Evolutionary conservation across 495 filamentous ascomycete genomes (phyloP).

Genomic region (Tuber microsphaerosporum): DNA sequence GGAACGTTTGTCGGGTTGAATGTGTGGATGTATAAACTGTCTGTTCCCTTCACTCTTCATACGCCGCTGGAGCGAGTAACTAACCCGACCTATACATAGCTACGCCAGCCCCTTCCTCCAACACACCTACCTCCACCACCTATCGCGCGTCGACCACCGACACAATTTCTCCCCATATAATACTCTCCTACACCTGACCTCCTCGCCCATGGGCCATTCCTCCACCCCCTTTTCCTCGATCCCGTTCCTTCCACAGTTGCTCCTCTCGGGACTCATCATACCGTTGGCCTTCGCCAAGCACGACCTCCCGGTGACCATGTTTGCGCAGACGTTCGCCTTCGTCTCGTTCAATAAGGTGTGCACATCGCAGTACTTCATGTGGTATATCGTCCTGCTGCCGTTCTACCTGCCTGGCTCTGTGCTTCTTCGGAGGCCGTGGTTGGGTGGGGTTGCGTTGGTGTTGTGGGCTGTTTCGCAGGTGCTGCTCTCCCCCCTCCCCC

Average conservation of each 20-base stretch:
- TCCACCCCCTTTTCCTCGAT: conserved; percentile 60
- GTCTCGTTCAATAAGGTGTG: conserved; percentile 98
- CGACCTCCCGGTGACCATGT: conserved; percentile 74
- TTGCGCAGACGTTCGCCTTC: conserved; percentile 98
- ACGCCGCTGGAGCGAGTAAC: background rate
- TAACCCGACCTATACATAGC: conserved; percentile 40
- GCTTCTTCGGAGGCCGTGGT: conserved; percentile 51
- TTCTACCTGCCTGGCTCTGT: conserved; percentile 79
- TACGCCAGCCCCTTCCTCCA: conserved; percentile 70
- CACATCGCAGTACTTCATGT: conserved; percentile 97
- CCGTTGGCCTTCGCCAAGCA: conserved; percentile 76
- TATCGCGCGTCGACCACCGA: conserved; percentile 88
- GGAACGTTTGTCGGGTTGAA: conserved; percentile 66
- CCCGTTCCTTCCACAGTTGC: conserved; percentile 80
- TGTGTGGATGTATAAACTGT: conserved; percentile 65
- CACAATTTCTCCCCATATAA: conserved; percentile 99
- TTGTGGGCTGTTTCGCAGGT: conserved; percentile 60
- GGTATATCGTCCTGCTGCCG: conserved; percentile 89
- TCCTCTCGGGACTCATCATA: conserved; percentile 67
- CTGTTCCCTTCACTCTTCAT: conserved; percentile 40
- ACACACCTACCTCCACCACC: conserved; percentile 86
- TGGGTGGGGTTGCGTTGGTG: conserved; percentile 57
- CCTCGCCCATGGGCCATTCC: conserved; percentile 47
- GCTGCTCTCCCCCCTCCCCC: background rate
- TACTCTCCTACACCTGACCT: conserved; percentile 76